Base-by-base conservation (phyloP, 2,329 filamentous ascomycete species). In the Neofusicoccum sp. region DNA sequence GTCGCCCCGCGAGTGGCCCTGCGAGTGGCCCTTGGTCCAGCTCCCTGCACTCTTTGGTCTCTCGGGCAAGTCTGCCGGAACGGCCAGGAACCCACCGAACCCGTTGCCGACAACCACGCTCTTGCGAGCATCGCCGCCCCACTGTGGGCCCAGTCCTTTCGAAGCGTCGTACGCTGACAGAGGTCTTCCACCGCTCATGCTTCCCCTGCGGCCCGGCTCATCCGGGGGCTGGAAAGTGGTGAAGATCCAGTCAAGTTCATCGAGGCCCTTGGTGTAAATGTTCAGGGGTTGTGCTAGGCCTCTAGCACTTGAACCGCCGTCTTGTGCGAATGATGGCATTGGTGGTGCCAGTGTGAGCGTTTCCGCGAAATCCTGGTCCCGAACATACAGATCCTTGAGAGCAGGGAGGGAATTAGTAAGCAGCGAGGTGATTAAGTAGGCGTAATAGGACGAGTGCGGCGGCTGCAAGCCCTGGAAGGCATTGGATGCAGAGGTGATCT, bases 391-490 rank as follows among this genome's bases (percentile, higher is more conserved):
- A 24, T 87, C 84, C 36, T 82, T 82, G 7, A 98, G 81, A 36
- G 83, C 84, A 1, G 92, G 91, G 6, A 98, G 82, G 6, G 86
- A 84, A 63, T 88, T 89, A 14, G 86, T 84, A 63, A 95, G 85
- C 33, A 98, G 84, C 0, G 91, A 96, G n/a, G 84, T 84, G 28
- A 91, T 87, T 20, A 98, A 84, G 74, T 96, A 96, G 63, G 86
- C 84, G 75, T 97, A 96, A 77, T 96, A 96, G 16, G 82, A 83
- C 26, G 78, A 76, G 6, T 80, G 76, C 1, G 82, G 79, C 0
- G 79, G 75, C 53, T 81, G 79, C 54, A 83, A 72, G 9, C 78
- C 75, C 63, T 85, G 89, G 9, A 86, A 81, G 24, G 86, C 84
- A 0, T 84, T 78, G 3, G 84, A 76, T 8, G 79, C 79, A 3